Evolutionary conservation across 805 yeast species (phyloP).

Genomic region (Teunomyces stri): DNA sequence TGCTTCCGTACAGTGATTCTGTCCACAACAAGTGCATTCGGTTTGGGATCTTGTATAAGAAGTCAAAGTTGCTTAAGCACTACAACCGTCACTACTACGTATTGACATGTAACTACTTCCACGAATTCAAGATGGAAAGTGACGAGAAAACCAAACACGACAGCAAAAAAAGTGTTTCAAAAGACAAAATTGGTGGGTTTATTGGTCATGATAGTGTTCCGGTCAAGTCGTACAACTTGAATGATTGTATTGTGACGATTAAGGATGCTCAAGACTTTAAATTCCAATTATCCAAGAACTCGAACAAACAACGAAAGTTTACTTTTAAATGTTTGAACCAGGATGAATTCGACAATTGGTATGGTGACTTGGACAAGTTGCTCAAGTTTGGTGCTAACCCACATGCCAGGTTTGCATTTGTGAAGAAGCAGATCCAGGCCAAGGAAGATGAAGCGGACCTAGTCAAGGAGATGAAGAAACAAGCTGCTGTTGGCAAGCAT

Average conservation of each 20-base stretch:
- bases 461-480: slow-evolving; percentile 5
- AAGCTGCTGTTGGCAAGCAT: neutral
- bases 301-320: slow-evolving; percentile 27
- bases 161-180: slow-evolving; percentile 14
- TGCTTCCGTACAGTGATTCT: slow-evolving; percentile 34
- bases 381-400: slow-evolving; percentile 45
- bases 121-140: slow-evolving; percentile 38
- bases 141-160: slow-evolving; percentile 11
- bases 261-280: slow-evolving; percentile 34
- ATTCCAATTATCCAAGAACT: slow-evolving; percentile 29
- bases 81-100: slow-evolving; percentile 37
- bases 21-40: slow-evolving; percentile 40
- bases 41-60: slow-evolving; percentile 40
- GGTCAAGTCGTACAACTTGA: slow-evolving; percentile 39
- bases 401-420: slow-evolving; percentile 48
- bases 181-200: slow-evolving; percentile 39
- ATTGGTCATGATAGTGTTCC: slow-evolving; percentile 42
- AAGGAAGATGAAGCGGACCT: slow-evolving; percentile 13
- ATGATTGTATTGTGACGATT: slow-evolving; percentile 30
- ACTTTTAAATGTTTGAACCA: slow-evolving; percentile 46
- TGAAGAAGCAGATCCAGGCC: slow-evolving; percentile 38
- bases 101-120: slow-evolving; percentile 42
- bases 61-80: slow-evolving; percentile 39
- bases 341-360: slow-evolving; percentile 52
- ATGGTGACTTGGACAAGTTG: slow-evolving; percentile 52